Evolutionary conservation across 140 eudicot species (phyloP), one percentile per base, ranked within the genome.

Genomic region (Oenanthe javanica): DNA sequence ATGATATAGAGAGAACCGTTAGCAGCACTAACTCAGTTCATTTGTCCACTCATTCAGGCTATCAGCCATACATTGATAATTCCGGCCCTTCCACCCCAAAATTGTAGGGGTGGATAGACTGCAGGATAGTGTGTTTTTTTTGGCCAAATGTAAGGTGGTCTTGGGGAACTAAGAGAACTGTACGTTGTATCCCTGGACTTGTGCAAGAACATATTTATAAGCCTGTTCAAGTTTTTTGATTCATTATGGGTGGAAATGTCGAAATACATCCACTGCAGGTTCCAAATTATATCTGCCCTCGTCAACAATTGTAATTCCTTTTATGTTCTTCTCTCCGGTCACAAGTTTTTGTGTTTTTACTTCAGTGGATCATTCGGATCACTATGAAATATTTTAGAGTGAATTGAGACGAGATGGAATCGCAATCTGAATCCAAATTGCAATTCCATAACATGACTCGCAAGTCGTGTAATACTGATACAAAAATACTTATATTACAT

Each of bases 21-120:
- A 43, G 76, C 76, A 71, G 76, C 12, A 40, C 16, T 1, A 38
- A 38, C 47, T 38, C 76, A 18, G 76, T 45, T 2, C 45, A 71
- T 18, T 2, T 71, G 46, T 71, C 76, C 25, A 40, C 49, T 71
- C 40, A 67, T 31, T 67, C 75, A 9, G 76, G 76, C 48, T 71
- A 71, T 42, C 76, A 71, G 49, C 23, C 76, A 14, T 71, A 71
- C 76, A 67, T 18, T 71, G 76, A 61, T 61, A 36, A 18, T 36
- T 71, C 76, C 5, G 49, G 25, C 13, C 76, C 76, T 71, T 71
- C 76, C 51, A 71, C 76, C 46, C 76, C 49, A 71, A 71, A 36
- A 42, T 6, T n/a, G 15, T 18, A 71, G 50, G 27, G 13, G 49
- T 47, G 14, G 19, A 38, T 69, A 69, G n/a, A 38, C 6, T 25